A percentile compares a stretch with the other conserved stretches of the same genome.
These are phyloP conservation scores for Clavispora asparagi DNA, from an alignment of 805 yeast species.

Conservation along the genomic window DNA sequence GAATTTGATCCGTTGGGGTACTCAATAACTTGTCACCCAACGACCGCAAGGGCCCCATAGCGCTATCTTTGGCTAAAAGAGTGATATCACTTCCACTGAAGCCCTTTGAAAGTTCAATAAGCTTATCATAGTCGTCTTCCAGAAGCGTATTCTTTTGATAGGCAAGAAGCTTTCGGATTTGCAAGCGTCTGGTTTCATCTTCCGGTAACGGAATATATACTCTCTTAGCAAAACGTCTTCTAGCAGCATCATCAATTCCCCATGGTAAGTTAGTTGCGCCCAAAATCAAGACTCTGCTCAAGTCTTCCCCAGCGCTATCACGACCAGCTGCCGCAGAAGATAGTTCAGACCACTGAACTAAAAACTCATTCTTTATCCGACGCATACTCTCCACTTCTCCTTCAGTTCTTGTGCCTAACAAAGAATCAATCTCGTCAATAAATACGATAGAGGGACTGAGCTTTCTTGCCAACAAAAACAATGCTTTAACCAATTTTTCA, in stretches of 20 bases:
- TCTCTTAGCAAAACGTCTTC: constrained; percentile 85
- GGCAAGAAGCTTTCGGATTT: constrained; percentile 59
- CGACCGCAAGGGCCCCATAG: constrained; percentile 94
- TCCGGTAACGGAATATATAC: constrained; percentile 95
- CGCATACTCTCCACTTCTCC: constrained; percentile 86
- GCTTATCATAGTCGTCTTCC: constrained; percentile 54
- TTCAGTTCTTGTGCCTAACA: constrained; percentile 69
- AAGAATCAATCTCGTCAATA: constrained; percentile 93
- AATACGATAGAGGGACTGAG: constrained; percentile 91
- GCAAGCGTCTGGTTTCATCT: constrained; percentile 69
- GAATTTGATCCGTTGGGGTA: constrained; percentile 66
- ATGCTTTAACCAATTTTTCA: constrained; percentile 86
- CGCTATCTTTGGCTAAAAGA: constrained; percentile 92
- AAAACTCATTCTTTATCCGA: constrained; percentile 85
- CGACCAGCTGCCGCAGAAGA: constrained; percentile 79
- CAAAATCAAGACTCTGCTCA: constrained; percentile 69
- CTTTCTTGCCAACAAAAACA: constrained; percentile 77
- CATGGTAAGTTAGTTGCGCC: constrained; percentile 97
- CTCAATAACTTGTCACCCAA: constrained; percentile 77
- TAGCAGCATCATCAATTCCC: constrained; percentile 96
- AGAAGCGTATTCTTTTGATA: constrained; percentile 69
- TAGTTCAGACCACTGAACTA: constrained; percentile 91
- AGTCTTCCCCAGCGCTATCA: constrained; percentile 37
- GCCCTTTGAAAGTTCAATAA: constrained; percentile 67
- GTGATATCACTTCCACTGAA: constrained; percentile 94